Evolutionary conservation across 768 basidiomycete genomes (phyloP).

Genomic region (Porpolomopsis calyptriformis): DNA sequence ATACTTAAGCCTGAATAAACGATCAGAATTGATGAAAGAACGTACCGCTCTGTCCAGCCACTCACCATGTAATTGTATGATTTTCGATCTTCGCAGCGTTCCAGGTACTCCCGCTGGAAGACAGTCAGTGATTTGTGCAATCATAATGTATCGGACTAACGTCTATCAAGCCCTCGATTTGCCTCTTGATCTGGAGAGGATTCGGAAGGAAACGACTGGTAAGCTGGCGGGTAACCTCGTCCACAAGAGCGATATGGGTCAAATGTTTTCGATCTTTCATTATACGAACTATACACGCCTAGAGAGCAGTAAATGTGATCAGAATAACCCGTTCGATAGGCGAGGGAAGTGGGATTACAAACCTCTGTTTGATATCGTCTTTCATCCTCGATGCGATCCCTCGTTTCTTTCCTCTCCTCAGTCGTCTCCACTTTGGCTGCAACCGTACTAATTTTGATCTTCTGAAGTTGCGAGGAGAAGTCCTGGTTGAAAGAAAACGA

Average conservation of each 20-base stretch:
- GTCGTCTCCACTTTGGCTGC: conserved; percentile 78
- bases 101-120: conserved; percentile 84
- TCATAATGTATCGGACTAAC: conserved; percentile 30
- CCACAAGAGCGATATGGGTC: conserved; percentile 78
- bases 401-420: conserved; percentile 85
- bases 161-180: conserved; percentile 89
- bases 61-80: conserved; percentile 74
- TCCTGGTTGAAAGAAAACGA: conserved; percentile 81
- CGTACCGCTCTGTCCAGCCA: neutral
- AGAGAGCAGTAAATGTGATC: neutral
- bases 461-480: conserved; percentile 73
- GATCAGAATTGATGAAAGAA: neutral
- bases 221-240: conserved; percentile 84
- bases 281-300: conserved; percentile 96
- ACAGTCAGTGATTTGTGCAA: neutral
- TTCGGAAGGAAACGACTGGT: conserved; percentile 79
- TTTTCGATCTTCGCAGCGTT: conserved; percentile 77
- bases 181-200: conserved; percentile 80
- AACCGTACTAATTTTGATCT: conserved; percentile 89
- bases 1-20: neutral
- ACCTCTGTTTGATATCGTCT: conserved; percentile 85
- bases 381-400: conserved; percentile 85
- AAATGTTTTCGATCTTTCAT: conserved; percentile 95
- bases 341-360: conserved; percentile 14
- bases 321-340: conserved; percentile 2